Evolutionary conservation across 306 rosid genomes (phyloP).

Genomic region (Phaseolus lunatus): DNA sequence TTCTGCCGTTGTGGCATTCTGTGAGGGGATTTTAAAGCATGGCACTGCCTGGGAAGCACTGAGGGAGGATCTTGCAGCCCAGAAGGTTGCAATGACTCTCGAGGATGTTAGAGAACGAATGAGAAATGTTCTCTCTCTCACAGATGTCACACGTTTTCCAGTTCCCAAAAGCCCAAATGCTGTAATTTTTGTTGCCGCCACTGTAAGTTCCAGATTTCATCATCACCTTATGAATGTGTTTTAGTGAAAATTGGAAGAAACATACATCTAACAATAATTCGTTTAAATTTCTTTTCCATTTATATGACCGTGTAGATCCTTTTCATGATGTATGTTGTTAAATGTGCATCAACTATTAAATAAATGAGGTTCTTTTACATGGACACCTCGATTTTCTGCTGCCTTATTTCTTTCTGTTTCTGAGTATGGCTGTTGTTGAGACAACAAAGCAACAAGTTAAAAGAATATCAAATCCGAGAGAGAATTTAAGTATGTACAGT

Average conservation of each 20-base stretch:
- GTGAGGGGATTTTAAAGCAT: constrained; percentile 95
- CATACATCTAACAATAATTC: constrained; percentile 5
- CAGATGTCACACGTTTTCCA: constrained; percentile 99
- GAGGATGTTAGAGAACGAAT: constrained; percentile 94
- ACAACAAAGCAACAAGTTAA: background rate
- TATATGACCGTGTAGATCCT: background rate
- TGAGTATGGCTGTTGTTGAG: background rate
- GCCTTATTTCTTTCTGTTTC: constrained; percentile 12
- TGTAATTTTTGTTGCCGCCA: constrained; percentile 91
- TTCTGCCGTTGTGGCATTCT: constrained; percentile 97
- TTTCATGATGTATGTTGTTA: constrained; percentile 22
- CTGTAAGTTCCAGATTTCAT: constrained; percentile 69
- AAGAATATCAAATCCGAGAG: background rate
- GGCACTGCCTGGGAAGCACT: constrained; percentile 98
- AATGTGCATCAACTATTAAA: background rate
- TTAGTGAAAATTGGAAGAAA: constrained; percentile 10
- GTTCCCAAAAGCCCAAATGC: constrained; percentile 83
- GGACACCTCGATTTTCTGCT: background rate
- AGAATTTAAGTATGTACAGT: background rate
- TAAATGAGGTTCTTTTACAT: constrained; percentile 1
- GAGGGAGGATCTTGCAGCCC: constrained; percentile 79
- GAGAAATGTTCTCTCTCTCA: constrained; percentile 90
- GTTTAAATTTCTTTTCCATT: constrained; percentile 27
- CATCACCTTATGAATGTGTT: constrained; percentile 36
- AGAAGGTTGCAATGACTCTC: constrained; percentile 79